Conservation (phyloP, 2,329 filamentous ascomycete species). For the Bipolaris zeicola region DNA sequence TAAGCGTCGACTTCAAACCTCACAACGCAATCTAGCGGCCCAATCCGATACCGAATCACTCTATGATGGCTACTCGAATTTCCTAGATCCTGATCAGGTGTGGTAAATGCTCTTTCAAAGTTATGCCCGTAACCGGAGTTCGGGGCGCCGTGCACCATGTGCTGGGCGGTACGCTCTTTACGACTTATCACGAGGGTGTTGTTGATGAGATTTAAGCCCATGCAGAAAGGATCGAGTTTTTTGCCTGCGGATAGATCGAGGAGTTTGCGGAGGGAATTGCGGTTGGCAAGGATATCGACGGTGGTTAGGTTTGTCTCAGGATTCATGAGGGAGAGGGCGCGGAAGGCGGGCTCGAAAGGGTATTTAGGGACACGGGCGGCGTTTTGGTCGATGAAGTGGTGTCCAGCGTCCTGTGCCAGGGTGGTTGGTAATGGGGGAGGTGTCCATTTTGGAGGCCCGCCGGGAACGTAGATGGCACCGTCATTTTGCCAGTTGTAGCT, state of each 20-base stretch:
- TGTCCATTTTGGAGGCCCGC: slow-evolving; percentile 27
- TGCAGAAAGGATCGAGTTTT: slow-evolving; percentile 32
- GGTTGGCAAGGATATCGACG: slow-evolving; percentile 26
- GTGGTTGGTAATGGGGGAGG: slow-evolving; percentile 18
- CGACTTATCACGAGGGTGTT: slow-evolving; percentile 44
- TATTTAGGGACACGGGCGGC: slow-evolving; percentile 31
- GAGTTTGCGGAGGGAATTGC: slow-evolving; percentile 27
- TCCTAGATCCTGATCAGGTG: slow-evolving; percentile 19
- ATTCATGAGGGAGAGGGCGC: slow-evolving; percentile 23
- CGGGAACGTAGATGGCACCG: slow-evolving; percentile 23
- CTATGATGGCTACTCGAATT: slow-evolving; percentile 26
- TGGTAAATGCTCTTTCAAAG: slow-evolving; percentile 40
- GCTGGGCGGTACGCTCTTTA: slow-evolving; percentile 26
- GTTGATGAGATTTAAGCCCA: slow-evolving; percentile 41
- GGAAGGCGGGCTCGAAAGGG: slow-evolving; percentile 35
- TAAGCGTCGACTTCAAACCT: slow-evolving; percentile 31
- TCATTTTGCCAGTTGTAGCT: slow-evolving; percentile 30
- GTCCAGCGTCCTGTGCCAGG: slow-evolving; percentile 14
- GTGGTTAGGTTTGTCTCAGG: slow-evolving; percentile 14
- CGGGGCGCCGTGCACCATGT: slow-evolving; percentile 18
- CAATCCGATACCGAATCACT: slow-evolving; percentile 26
- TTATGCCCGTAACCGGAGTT: slow-evolving; percentile 38
- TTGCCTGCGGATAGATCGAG: slow-evolving; percentile 27
- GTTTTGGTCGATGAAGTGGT: slow-evolving; percentile 36
- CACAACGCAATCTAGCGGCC: slow-evolving; percentile 22